Conservation (phyloP, 2,329 filamentous ascomycete genomes). For the Knoxdaviesia capensis region DNA sequence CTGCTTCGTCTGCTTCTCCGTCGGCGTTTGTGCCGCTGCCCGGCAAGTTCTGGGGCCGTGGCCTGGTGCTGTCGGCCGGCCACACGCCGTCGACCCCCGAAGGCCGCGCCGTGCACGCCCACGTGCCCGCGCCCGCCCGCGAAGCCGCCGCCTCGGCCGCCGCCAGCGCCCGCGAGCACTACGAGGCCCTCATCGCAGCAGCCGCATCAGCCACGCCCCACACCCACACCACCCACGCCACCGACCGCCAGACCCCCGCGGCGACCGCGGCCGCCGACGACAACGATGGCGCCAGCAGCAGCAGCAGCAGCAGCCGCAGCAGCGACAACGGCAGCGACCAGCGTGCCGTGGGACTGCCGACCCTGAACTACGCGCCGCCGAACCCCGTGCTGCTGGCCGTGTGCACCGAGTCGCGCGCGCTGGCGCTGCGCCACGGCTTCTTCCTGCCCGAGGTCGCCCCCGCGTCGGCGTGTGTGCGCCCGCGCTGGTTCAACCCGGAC, state of each 20-base stretch:
- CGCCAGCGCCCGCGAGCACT: too few relatives aligned
- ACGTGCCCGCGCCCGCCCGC: too few relatives aligned
- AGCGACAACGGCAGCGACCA: too few relatives aligned
- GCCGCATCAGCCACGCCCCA: not conserved
- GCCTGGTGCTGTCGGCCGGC: too few relatives aligned
- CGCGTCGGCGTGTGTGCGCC: conserved; percentile 1
- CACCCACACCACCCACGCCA: not conserved
- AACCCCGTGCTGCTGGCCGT: conserved; percentile 7
- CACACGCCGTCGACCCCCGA: too few relatives aligned
- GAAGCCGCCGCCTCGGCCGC: too few relatives aligned
- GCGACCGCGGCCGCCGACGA: not conserved
- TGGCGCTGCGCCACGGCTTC: conserved; percentile 10
- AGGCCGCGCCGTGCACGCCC: too few relatives aligned
- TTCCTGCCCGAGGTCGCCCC: conserved; percentile 6
- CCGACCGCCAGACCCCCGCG: not conserved
- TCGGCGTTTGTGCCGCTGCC: too few relatives aligned
- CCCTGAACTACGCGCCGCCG: conserved; percentile 8
- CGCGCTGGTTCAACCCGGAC: conserved; percentile 10
- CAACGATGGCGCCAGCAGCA: conserved; percentile 4
- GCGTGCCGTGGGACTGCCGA: too few relatives aligned
- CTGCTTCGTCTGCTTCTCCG: not conserved
- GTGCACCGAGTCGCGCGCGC: conserved; percentile 10
- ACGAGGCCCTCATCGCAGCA: too few relatives aligned
- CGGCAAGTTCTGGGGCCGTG: too few relatives aligned
- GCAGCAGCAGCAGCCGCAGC: too few relatives aligned